Conservation (phyloP, 2,329 filamentous ascomycete species). For the Ophiobolus disseminans region DNA sequence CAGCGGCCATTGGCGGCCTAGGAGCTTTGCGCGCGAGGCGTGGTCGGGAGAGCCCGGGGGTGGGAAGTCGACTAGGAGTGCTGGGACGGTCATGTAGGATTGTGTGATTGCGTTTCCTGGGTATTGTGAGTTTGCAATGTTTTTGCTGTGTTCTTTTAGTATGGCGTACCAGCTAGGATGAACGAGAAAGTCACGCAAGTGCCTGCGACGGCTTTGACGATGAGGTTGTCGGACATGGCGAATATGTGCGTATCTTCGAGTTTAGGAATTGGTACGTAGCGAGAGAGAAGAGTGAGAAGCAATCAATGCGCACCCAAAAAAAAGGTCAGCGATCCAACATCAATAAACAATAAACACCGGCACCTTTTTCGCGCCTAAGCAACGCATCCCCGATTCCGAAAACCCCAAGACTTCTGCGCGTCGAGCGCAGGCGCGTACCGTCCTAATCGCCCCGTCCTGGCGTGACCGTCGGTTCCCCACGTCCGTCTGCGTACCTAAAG, state of each 20-base stretch:
- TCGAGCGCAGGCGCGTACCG: not conserved
- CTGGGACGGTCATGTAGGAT: slow-evolving; percentile 60
- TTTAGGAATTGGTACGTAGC: not conserved
- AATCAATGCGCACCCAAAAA: not conserved
- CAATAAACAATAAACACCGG: slow-evolving; percentile 13
- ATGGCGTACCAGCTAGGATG: slow-evolving; percentile 54
- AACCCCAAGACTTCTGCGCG: not conserved
- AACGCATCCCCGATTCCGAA: slow-evolving; percentile 8
- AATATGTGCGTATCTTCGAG: not conserved
- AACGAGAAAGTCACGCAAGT: slow-evolving; percentile 58
- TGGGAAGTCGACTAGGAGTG: slow-evolving; percentile 57
- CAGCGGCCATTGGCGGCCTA: slow-evolving; percentile 59
- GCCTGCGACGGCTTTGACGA: slow-evolving; percentile 52
- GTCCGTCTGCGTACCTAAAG: slow-evolving; percentile 10
- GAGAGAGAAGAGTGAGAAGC: not conserved
- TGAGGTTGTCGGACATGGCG: slow-evolving; percentile 42
- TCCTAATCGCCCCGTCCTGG: slow-evolving; percentile 5
- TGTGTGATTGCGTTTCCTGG: slow-evolving; percentile 61
- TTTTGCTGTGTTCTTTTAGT: not conserved
- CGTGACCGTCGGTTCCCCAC: slow-evolving; percentile 22
- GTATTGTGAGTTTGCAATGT: slow-evolving; percentile 5
- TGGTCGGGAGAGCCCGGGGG: slow-evolving; percentile 51
- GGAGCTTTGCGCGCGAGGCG: slow-evolving; percentile 52
- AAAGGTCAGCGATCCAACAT: slow-evolving; percentile 3
- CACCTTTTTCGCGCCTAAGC: slow-evolving; percentile 3